These are phyloP conservation scores for Pichia pseudocactophila DNA, from an alignment of 805 yeast species.

Conservation along the genomic window DNA sequence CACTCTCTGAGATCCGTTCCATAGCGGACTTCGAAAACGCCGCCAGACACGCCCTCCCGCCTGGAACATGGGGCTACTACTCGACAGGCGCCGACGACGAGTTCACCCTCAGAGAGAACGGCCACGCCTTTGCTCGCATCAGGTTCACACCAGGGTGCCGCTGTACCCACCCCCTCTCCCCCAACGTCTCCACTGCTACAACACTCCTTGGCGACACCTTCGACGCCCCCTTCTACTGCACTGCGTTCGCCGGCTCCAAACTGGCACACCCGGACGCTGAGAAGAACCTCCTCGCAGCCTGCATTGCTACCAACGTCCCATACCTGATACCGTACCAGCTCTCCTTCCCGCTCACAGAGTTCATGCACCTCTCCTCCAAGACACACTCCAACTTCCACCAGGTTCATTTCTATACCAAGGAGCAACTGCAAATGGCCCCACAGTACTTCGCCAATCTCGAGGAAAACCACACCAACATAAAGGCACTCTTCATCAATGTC, in stretches of 20 bases:
- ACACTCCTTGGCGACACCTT: slow-evolving; percentile 57
- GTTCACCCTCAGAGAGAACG: slow-evolving; percentile 41
- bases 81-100: slow-evolving; percentile 91
- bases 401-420: slow-evolving; percentile 56
- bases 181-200: slow-evolving; percentile 55
- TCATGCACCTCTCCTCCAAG: slow-evolving; percentile 50
- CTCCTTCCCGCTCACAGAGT: slow-evolving; percentile 74
- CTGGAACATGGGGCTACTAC: slow-evolving; percentile 81
- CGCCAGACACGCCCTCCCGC: slow-evolving; percentile 66
- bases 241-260: slow-evolving; percentile 85
- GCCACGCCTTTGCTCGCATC: slow-evolving; percentile 73
- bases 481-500: slow-evolving; percentile 73
- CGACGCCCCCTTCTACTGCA: slow-evolving; percentile 72
- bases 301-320: slow-evolving; percentile 54
- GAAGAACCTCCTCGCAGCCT: slow-evolving; percentile 61
- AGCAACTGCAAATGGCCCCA: slow-evolving; percentile 50
- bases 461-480: slow-evolving; percentile 36
- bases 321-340: slow-evolving; percentile 88
- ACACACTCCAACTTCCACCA: slow-evolving; percentile 78
- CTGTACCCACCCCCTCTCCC: too few relatives aligned
- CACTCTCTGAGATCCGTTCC: slow-evolving; percentile 58
- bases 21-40: slow-evolving; percentile 79
- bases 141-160: slow-evolving; percentile 57
- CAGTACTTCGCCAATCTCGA: slow-evolving; percentile 18
- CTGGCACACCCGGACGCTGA: slow-evolving; percentile 90